These are phyloP conservation scores for Sclerotinia subarctica DNA, from an alignment of 2,329 filamentous ascomycete species.

Conservation along the genomic window DNA sequence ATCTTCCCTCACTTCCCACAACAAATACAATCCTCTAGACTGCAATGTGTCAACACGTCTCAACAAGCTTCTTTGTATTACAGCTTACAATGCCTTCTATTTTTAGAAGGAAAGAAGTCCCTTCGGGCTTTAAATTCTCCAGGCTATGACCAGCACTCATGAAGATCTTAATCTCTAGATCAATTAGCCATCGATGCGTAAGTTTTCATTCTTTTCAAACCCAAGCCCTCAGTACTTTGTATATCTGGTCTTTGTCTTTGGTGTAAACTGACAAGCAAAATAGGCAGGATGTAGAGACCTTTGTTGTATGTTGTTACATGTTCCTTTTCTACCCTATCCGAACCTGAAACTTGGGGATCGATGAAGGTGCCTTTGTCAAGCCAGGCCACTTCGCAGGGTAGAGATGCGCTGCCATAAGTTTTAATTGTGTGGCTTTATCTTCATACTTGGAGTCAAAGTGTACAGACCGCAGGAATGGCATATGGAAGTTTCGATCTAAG, in stretches of 20 bases:
- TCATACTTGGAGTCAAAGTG: not conserved
- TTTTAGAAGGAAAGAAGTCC: not conserved
- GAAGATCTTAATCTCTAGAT: not conserved
- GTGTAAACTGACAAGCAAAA: not conserved
- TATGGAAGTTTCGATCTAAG: not conserved
- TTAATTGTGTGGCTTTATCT: not conserved
- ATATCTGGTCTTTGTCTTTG: too few relatives aligned
- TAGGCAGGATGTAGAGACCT: not conserved
- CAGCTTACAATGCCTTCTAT: conserved; percentile 4
- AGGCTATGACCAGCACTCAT: not conserved
- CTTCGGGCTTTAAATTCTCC: not conserved
- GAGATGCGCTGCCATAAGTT: not conserved
- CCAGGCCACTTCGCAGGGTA: not conserved
- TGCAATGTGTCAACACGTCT: not conserved
- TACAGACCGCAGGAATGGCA: not conserved
- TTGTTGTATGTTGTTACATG: not conserved
- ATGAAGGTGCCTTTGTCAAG: not conserved
- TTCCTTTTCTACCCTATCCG: not conserved
- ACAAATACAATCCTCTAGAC: not conserved
- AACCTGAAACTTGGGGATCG: not conserved
- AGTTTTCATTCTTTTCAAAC: not conserved
- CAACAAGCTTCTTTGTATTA: not conserved
- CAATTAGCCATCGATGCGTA: not conserved
- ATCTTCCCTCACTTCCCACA: not conserved
- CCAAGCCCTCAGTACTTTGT: too few relatives aligned